These are phyloP conservation scores for Trichosanthes cucumerina DNA, from an alignment of 306 rosid species.

Conservation along the genomic window DNA sequence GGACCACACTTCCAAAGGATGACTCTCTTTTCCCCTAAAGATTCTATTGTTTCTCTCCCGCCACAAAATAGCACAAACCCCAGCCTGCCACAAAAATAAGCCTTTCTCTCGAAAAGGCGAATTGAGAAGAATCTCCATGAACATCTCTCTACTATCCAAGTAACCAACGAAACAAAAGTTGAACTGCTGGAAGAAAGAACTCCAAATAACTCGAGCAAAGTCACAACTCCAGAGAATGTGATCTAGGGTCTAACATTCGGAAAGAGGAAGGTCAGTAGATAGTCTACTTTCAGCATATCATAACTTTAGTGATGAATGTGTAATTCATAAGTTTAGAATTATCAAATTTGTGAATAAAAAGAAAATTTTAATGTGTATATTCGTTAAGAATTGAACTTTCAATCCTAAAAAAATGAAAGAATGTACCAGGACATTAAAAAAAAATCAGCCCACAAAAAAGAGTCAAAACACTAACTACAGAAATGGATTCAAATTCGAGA, in stretches of 20 bases:
- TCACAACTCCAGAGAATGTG: no score
- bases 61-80: no score
- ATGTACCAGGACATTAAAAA: background rate
- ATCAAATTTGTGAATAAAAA: background rate
- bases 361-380: background rate
- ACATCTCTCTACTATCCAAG: no score
- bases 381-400: background rate
- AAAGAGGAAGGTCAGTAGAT: conserved; percentile 49
- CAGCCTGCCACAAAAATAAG: no score
- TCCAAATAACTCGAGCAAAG: no score
- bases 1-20: no score
- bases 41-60: no score
- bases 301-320: background rate
- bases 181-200: no score
- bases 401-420: background rate
- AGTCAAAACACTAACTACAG: background rate
- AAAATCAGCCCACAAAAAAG: background rate
- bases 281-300: background rate
- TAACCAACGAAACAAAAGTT: no score
- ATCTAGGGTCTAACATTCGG: conserved; percentile 59
- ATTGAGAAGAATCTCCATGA: no score
- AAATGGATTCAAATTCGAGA: background rate
- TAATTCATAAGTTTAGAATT: background rate
- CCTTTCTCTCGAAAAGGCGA: no score
- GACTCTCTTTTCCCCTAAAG: no score